Conservation (phyloP, 768 basidiomycete species). For the Podaxis rugospora region DNA sequence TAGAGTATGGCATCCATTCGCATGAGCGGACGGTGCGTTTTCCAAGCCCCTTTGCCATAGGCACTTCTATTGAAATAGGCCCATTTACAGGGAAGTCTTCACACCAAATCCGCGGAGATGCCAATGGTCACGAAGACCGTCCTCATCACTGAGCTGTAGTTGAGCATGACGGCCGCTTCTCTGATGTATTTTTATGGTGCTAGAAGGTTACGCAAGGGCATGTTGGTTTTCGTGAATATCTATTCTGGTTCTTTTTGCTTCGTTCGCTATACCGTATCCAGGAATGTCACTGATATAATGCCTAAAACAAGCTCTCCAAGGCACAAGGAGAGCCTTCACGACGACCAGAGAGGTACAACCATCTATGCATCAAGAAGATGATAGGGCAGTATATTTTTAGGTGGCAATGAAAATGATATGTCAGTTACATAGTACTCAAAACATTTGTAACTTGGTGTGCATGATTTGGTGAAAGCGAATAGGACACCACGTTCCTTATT, state of each 20-base stretch:
- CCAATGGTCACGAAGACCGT: constrained; percentile 15
- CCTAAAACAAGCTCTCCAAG: too few relatives aligned
- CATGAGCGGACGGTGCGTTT: not conserved
- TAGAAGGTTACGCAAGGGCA: too few relatives aligned
- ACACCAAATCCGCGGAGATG: constrained; percentile 1
- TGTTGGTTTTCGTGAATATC: too few relatives aligned
- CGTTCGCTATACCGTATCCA: too few relatives aligned
- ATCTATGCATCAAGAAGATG: too few relatives aligned
- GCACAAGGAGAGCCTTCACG: too few relatives aligned
- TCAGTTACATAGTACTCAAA: not conserved
- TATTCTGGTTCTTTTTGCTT: too few relatives aligned
- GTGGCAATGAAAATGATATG: too few relatives aligned
- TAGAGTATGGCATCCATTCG: not conserved
- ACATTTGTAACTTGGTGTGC: constrained; percentile 15
- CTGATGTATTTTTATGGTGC: not conserved
- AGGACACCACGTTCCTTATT: constrained; percentile 75
- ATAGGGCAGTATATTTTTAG: too few relatives aligned
- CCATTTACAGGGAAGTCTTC: not conserved
- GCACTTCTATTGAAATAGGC: not conserved
- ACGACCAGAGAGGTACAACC: too few relatives aligned
- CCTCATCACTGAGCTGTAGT: constrained; percentile 9
- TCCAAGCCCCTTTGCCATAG: not conserved
- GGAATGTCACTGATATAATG: too few relatives aligned
- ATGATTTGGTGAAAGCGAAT: constrained; percentile 60
- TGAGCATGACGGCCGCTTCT: not conserved